Percentiles rank a stretch among this genome's conserved stretches.
These are phyloP conservation scores for Mrakia frigida DNA, from an alignment of 768 basidiomycete genomes.

Conservation along the genomic window DNA sequence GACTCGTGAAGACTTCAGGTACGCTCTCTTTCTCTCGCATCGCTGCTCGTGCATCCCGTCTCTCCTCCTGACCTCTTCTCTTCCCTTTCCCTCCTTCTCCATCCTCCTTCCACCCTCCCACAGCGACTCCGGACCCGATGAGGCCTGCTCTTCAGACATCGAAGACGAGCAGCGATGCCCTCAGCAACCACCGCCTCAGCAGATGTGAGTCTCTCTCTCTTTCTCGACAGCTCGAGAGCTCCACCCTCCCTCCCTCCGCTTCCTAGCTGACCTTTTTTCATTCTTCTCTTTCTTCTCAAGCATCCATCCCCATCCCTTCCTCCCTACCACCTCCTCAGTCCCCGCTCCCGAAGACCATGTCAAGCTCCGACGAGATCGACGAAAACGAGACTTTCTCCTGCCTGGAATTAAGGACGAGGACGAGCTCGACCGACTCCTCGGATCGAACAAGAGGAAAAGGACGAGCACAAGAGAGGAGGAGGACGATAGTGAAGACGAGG, in stretches of 20 bases:
- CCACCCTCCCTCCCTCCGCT: neutral
- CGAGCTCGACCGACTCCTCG: neutral
- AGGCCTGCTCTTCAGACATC: too few relatives aligned
- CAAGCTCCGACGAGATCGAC: neutral
- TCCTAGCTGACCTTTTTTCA: neutral
- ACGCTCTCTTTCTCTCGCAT: too few relatives aligned
- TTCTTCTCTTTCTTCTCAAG: neutral
- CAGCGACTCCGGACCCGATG: too few relatives aligned
- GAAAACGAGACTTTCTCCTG: neutral
- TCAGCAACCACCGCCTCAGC: neutral
- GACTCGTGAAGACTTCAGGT: too few relatives aligned
- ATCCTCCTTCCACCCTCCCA: too few relatives aligned
- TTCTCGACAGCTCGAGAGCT: neutral
- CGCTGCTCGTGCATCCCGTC: too few relatives aligned
- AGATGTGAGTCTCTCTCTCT: neutral
- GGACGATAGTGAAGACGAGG: too few relatives aligned
- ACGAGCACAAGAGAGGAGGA: too few relatives aligned
- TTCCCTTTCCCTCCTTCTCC: too few relatives aligned
- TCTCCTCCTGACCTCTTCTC: too few relatives aligned
- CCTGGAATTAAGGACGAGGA: neutral
- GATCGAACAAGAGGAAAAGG: neutral
- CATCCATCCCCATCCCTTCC: neutral
- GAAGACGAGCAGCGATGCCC: neutral
- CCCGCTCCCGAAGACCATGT: neutral
- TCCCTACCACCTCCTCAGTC: neutral